Base-by-base conservation (phyloP, 305 asterid genomes). In the Solanum chacoense region DNA sequence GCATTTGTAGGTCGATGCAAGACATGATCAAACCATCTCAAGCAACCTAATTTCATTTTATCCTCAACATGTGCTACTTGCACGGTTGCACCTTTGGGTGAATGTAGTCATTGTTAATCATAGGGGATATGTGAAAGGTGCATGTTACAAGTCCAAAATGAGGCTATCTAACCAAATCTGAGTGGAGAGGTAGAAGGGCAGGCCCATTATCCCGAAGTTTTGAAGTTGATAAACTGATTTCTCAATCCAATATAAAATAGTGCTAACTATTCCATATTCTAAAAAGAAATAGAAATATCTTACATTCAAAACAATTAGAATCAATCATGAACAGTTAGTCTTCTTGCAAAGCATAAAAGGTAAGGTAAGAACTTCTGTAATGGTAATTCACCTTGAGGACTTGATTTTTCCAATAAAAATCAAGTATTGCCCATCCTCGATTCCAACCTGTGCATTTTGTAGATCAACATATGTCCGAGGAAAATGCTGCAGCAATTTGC, bases 401-500 rank as follows among this genome's bases (percentile, higher is more conserved):
- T 89, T 87, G 89, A 97, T 90, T 92, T 93, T 93, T 86, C 99
- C 99, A 88, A 96, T 93, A 92, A 96, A 97, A 45, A 95, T 95
- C 92, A 95, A 89, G 93, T 96, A 97, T 89, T 94, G 96, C 65
- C 99, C 99, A 88, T 96, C 98, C 84, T 90, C 94, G 90, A 97
- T 94, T 90, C 93, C 95, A 91, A 94, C 92, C 91, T 95, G 96
- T 77, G 98, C 97, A 91, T 95, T 97, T 90, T 94, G 98, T 84
- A 96, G 91, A 93, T 96, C 98, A 88, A 94, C 99, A 92, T 97
- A 97, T 28, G 98, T 94, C 90, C 99, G 98, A 87, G 99, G 99
- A 92, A 96, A 97, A 92, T 96, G 99, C 89, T 93, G 96, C 88
- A 97, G 94, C 92, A 97, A 92, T 91, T 96, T 97, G 93, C 99